Evolutionary conservation across 805 yeast species (phyloP), one percentile per base, ranked within the genome.

Genomic region (Candida silvicultrix): DNA sequence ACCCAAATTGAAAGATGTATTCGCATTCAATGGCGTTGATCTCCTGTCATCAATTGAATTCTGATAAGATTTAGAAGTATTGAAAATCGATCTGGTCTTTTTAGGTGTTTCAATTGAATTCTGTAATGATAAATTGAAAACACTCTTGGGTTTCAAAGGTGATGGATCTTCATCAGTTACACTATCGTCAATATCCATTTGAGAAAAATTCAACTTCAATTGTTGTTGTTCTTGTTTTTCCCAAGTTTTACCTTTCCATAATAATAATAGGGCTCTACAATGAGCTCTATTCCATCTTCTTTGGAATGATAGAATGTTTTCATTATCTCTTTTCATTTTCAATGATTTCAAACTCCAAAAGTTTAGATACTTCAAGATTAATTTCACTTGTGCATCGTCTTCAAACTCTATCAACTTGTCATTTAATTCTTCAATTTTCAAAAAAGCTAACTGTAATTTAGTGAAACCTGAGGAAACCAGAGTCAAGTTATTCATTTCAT

Each of bases 261-360:
- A 45, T 6, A 54, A 36, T 19, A 70, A 38, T 5, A 69, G 44
- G 0, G 70, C 73, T 43, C 73, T 51, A 22, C 67, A 46, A 22
- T 56, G 63, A 1, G 73, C 73, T 40, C 73, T 58, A 45, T 63
- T 57, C 73, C 73, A 70, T 43, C 74, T 55, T n/a, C 49, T 53
- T 38, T 62, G 53, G 48, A 69, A 68, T 14, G 52, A 52, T 5
- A 51, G 56, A 2, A 66, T 59, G 1, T 61, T 56, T 45, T 65
- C 70, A 23, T 63, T 57, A 46, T 68, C 68, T 45, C 69, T 60
- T 32, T 58, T 56, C 2, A 55, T 48, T 47, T 67, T 68, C 46
- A 69, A 49, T 28, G 56, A 49, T 40, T 57, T 55, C 48, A 68
- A 50, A 22, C 63, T 62, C 72, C 73, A 69, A 6, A 45, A 12